Base-by-base conservation (phyloP, 2,329 filamentous ascomycete species). In the Cladosporium austrohemisphaericum region DNA sequence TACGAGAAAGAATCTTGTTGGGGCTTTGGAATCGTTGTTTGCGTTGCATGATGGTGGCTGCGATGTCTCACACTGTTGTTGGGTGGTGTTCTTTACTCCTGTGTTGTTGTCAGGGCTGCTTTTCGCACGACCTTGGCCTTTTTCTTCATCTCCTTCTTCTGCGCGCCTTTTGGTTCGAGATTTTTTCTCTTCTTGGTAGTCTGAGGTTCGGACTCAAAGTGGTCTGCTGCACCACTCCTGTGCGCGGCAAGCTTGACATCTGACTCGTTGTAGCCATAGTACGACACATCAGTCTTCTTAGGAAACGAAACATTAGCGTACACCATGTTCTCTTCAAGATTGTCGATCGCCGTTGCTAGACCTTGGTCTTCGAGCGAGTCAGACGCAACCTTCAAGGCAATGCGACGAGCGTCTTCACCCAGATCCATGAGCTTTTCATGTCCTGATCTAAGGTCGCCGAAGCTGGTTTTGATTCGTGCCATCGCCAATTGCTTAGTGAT, bases 251-350 rank as follows among this genome's bases (percentile, higher is more conserved):
- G 20, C 3, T 16, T 11, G 14, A 8, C 14, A 32, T 46, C 43
- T 14, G 43, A 19, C n/a, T 46, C 32, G 11, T 35, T 35, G 43
- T 46, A 37, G 14, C 43, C 43, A 20, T 29, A 46, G 18, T 28
- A 9, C 7, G 43, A 37, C 7, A 29, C 23, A 29, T 46, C 32
- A 3, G 11, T 19, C 23, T 46, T 18, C 10, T 46, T 11, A n/a
- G 41, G 41, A 11, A 44, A 32, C n/a, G 33, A 14, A 3, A 19
- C n/a, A 20, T 2, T 11, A 11, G 20, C 36, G 22, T 40, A 26
- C 7, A 25, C 22, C 22, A 2, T 28, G 14, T 40, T 40, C 22
- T 18, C n/a, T n/a, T 7, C 14, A 23, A 28, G 37, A 1, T 23
- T 14, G 2, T 28, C 20, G 23, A 40, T 8, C 6, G 18, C 1